Evolutionary conservation across 1,139 yeast species (phyloP), one percentile per base, ranked within the genome.

Genomic region (Kodamaea anthophila): DNA sequence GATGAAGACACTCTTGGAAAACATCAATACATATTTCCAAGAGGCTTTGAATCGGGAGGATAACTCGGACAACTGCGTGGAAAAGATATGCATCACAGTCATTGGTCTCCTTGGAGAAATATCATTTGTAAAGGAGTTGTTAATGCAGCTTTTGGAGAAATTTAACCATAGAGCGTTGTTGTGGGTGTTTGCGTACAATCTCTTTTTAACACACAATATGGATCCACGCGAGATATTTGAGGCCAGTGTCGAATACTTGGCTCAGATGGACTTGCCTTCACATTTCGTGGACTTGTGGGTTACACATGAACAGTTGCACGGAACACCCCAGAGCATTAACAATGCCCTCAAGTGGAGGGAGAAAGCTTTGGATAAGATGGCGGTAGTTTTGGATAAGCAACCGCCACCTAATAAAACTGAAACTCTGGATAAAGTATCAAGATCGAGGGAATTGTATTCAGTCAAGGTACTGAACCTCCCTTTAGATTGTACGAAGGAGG

Each of bases 371-470:
- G n/a, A n/a, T n/a, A n/a, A n/a, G n/a, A n/a, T n/a, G n/a, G n/a
- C n/a, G n/a, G n/a, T n/a, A n/a, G n/a, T n/a, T n/a, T 6, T 6
- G 6, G 18, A 16, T 9, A 16, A 6, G 9, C 18, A 16, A 16
- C n/a, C n/a, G n/a, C n/a, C n/a, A n/a, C n/a, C n/a, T n/a, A n/a
- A n/a, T n/a, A 16, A 16, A 16, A 16, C 18, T 6, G 8, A 16
- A 16, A 16, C 18, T 9, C 13, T 18, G 10, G 15, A 28, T 13
- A 11, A 26, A 3, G 16, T 32, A 2, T 9, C 18, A 16, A 56
- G 87, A 37, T 75, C 77, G 35, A 59, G 91, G 34, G 91, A 81
- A 47, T 60, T 67, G 23, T 55, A 58, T 11, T 60, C 79, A 0
- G 62, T 80, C 0, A 60, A 71, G 25, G 70, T 78, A 0, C 46